These are phyloP conservation scores for Ananas comosus DNA, from an alignment of 176 grass and related monocot genomes.

Conservation along the genomic window DNA sequence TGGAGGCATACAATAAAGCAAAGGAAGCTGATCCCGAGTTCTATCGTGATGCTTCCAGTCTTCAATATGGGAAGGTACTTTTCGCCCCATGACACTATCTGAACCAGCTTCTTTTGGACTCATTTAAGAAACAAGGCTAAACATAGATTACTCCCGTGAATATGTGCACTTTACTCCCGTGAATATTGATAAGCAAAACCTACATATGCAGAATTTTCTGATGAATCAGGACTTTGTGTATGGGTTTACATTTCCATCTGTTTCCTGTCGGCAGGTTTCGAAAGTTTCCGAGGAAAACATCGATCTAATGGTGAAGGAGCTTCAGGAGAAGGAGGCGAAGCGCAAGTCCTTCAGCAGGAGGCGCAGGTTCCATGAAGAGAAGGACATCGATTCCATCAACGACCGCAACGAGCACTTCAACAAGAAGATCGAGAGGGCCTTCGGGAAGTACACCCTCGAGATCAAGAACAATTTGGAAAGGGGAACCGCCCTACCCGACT, in stretches of 20 bases:
- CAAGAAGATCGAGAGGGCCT: constrained; percentile 94
- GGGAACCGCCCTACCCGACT: constrained; percentile 83
- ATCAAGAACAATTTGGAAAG: constrained; percentile 99
- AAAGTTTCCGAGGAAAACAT: constrained; percentile 67
- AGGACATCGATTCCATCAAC: constrained; percentile 90
- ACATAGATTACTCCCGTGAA: too few species aligned
- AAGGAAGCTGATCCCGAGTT: constrained; percentile 90
- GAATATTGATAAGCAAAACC: too few species aligned
- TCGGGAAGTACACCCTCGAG: constrained; percentile 93
- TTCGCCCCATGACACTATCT: neutral
- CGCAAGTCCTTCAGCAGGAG: constrained; percentile 75
- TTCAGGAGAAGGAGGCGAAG: constrained; percentile 55
- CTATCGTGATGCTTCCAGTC: constrained; percentile 82
- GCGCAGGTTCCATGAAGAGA: constrained; percentile 87
- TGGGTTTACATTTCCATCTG: neutral
- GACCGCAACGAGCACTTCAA: constrained; percentile 98
- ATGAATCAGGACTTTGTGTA: too few species aligned
- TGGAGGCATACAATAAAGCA: constrained; percentile 83
- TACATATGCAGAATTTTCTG: too few species aligned
- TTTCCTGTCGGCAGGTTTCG: constrained; percentile 20
- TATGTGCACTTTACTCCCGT: too few species aligned
- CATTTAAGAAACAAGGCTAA: neutral
- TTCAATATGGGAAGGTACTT: constrained; percentile 81
- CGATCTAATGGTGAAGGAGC: constrained; percentile 77
- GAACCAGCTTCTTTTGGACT: neutral